Conservation (phyloP, 2,329 filamentous ascomycete genomes). For the Aspergillus aculeatinus region DNA sequence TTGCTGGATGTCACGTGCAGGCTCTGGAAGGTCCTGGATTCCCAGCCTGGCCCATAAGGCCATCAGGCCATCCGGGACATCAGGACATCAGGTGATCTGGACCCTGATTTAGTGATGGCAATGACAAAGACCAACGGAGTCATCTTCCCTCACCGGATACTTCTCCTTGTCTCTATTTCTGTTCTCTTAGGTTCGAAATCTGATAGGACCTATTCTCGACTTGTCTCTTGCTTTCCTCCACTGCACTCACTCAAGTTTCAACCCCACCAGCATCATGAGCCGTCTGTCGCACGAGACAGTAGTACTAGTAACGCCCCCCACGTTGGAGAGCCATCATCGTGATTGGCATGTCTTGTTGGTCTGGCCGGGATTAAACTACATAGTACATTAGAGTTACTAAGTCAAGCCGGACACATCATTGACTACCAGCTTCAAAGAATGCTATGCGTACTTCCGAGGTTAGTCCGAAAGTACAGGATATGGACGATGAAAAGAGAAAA, state of each 20-base stretch:
- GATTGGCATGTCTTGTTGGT: slow-evolving; percentile 4
- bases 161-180: background rate
- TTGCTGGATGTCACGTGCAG: slow-evolving; percentile 14
- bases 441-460: background rate
- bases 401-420: background rate
- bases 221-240: background rate
- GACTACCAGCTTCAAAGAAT: background rate
- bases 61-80: background rate
- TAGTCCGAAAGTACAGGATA: background rate
- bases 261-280: background rate
- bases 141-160: background rate
- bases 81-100: background rate
- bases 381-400: background rate
- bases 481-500: background rate
- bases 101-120: background rate
- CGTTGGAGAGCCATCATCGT: background rate
- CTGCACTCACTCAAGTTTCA: background rate
- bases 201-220: background rate
- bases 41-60: background rate
- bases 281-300: background rate
- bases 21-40: background rate
- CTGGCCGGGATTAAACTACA: slow-evolving; percentile 5
- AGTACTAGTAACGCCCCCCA: background rate
- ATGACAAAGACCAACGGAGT: background rate
- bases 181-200: background rate